phyloP scores from a whole-genome alignment of 805 yeast genomes.

The Barnettozyma sucrosica region DNA sequence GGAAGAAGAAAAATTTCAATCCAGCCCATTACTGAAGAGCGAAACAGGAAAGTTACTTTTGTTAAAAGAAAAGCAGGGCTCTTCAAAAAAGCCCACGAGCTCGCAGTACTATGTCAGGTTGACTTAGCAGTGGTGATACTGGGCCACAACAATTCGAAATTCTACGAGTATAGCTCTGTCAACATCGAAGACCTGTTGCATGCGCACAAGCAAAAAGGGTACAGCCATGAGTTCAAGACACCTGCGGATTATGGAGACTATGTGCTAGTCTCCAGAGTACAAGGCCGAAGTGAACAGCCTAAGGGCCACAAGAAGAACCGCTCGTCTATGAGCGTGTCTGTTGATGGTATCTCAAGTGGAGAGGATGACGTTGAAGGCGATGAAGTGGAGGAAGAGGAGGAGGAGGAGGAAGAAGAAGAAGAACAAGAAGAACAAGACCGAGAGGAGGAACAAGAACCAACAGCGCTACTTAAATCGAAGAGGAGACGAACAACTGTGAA shows the following conservation, averaged over 20 bases:
- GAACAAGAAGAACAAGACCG: slow-evolving; percentile 7
- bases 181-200: slow-evolving; percentile 48
- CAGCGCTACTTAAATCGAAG: background rate
- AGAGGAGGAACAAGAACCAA: slow-evolving; percentile 1
- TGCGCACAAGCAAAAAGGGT: slow-evolving; percentile 29
- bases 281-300: background rate
- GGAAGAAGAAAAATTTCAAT: slow-evolving; percentile 96
- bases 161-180: slow-evolving; percentile 79
- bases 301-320: slow-evolving; percentile 13
- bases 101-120: slow-evolving; percentile 86
- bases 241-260: slow-evolving; percentile 67
- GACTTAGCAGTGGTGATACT: slow-evolving; percentile 87
- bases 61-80: slow-evolving; percentile 92
- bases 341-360: slow-evolving; percentile 12
- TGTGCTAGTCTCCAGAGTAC: slow-evolving; percentile 31
- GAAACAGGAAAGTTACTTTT: slow-evolving; percentile 82
- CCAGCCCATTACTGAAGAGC: slow-evolving; percentile 83
- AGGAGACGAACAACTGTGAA: background rate
- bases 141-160: slow-evolving; percentile 68
- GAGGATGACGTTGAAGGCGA: slow-evolving; percentile 19
- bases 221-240: slow-evolving; percentile 51
- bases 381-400: slow-evolving; percentile 11
- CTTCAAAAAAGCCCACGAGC: slow-evolving; percentile 56
- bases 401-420: slow-evolving; percentile 13
- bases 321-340: slow-evolving; percentile 14